Conservation (phyloP, 2,329 filamentous ascomycete species). For the Aureobasidium musti region DNA sequence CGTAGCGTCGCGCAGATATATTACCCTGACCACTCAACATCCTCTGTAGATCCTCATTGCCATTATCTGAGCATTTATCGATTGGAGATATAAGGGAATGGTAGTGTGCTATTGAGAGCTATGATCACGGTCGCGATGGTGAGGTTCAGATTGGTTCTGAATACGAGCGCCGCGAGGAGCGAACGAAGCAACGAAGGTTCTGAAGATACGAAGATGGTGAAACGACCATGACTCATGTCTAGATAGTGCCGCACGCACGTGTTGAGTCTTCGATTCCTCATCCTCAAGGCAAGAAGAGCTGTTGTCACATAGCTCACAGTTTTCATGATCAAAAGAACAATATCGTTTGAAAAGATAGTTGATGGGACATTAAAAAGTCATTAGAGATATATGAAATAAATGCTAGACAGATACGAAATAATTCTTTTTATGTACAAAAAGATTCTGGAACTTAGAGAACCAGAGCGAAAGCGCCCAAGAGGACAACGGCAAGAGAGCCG, state of each 20-base stretch:
- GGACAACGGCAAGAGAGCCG: conserved; percentile 19
- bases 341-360: neutral
- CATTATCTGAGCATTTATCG: neutral
- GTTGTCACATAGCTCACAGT: conserved; percentile 15
- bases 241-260: too few species aligned
- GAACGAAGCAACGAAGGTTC: too few species aligned
- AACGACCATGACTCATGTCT: neutral
- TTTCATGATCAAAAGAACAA: too few species aligned
- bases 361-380: neutral
- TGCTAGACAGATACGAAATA: neutral
- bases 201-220: neutral
- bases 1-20: neutral
- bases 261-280: too few species aligned
- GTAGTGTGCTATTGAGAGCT: neutral
- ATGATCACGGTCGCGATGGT: too few species aligned
- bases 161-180: neutral
- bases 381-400: neutral
- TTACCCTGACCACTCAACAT: neutral
- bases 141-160: neutral
- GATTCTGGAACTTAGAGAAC: conserved; percentile 6
- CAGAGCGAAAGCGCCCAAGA: conserved; percentile 23
- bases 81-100: neutral
- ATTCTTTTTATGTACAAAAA: neutral
- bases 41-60: neutral
- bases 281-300: too few species aligned